Evolutionary conservation across 768 basidiomycete genomes (phyloP), one percentile per base, ranked within the genome.

Genomic region (Boletellus emodensis): DNA sequence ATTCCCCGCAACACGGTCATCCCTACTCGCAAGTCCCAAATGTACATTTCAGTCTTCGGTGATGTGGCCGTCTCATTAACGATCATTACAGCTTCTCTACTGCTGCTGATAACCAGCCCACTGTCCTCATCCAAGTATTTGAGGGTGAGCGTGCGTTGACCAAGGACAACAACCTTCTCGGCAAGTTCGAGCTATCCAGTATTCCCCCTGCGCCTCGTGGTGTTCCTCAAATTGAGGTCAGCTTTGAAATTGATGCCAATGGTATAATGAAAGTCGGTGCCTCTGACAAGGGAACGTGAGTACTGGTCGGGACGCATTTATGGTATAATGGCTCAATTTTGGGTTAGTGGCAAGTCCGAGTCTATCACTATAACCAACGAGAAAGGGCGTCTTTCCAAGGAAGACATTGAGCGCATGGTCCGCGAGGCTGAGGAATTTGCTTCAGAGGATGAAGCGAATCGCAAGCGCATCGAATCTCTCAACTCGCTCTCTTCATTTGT

Each of bases 1-100:
- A 97, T 99, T 63, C 81, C 92, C 53, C 87, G 95, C 61, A 97
- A 97, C 84, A 97, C 95, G 38, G 92, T 95, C 65, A 94, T 98
- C 68, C 95, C 95, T 52, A 97, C 94, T 61, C 87, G 89, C 78
- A 97, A 98, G 80, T 84, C 84, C 54, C 94, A 98, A 75, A 95
- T 88, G 83, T 85, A 53, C 13, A 82, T 72, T 0, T 14, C 32
- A 17, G 0, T 1, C 1, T 28, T 2, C 9, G 3, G 7, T 39
- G n/a, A 5, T 5, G 6, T 63, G 6, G 35, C 24, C 20, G 4
- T 6, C 14, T 5, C 13, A 10, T 7, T 47, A 7, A 61, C 26
- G 3, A 26, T 11, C 34, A 1, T 46, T 44, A 1, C 17, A 78
- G 75, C 66, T 90, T 89, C 77, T 87, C 85, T 6, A 87, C 86